Conservation (phyloP, 2,329 filamentous ascomycete species). For the Colletotrichum tropicale region DNA sequence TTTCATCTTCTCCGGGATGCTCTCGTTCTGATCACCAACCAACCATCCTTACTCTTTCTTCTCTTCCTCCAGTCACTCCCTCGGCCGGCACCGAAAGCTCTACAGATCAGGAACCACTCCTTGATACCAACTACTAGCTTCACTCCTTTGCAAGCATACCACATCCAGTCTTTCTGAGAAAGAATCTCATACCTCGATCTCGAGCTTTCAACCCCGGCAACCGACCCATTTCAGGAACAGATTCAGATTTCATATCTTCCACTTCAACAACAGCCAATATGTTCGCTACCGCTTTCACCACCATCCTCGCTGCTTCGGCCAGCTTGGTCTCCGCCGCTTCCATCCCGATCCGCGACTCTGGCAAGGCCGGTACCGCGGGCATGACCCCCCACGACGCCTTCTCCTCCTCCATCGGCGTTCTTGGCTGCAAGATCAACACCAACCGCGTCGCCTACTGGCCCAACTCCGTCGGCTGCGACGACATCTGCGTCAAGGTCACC, state of each 20-base stretch:
- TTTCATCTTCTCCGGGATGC: not conserved
- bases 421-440: constrained; percentile 65
- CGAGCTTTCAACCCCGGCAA: not conserved
- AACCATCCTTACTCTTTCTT: not conserved
- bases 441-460: constrained; percentile 69
- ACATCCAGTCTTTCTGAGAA: constrained; percentile 8
- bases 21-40: constrained; percentile 15
- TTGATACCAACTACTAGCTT: constrained; percentile 10
- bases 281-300: constrained; percentile 30
- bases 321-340: constrained; percentile 27
- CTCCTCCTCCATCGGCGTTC: constrained; percentile 61
- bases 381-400: constrained; percentile 62
- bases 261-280: constrained; percentile 21
- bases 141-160: constrained; percentile 16
- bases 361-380: constrained; percentile 32
- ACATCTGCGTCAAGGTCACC: constrained; percentile 60
- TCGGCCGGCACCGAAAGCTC: constrained; percentile 20
- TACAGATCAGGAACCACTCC: constrained; percentile 13
- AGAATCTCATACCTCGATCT: not conserved
- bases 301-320: constrained; percentile 32
- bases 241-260: not conserved
- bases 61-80: constrained; percentile 1
- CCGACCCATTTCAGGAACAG: not conserved
- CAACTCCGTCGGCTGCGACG: constrained; percentile 53
- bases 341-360: constrained; percentile 22